Evolutionary conservation across 2,329 filamentous ascomycete species (phyloP), one percentile per base, ranked within the genome.

Genomic region (Cercospora sp.): DNA sequence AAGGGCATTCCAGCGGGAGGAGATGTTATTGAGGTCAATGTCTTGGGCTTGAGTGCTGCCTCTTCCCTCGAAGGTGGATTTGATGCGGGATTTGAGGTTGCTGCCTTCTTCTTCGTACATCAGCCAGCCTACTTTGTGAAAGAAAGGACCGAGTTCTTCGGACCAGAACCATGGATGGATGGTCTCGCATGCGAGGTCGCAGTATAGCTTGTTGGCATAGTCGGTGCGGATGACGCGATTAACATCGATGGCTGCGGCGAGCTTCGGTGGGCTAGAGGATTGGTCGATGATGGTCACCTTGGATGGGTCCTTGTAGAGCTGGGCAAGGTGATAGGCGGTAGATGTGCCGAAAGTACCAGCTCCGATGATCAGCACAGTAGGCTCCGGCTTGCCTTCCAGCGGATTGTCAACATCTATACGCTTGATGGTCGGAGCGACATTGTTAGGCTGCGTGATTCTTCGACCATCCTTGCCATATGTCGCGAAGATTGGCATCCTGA

Each of bases 61-160:
- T 28, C 85, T 79, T 37, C 79, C 76, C 67, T 80, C 79, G 74
- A 88, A 87, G 66, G 88, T 87, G 66, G 82, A 76, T n/a, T 85
- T 80, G 3, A 84, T 84, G 66, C 86, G 81, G 51, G 83, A 79
- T 66, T 81, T 80, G 28, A 73, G 65, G 13, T 66, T 66, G 57
- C 70, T 71, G 24, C 71, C 71, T 3, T 76, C 79, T 43, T 80
- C 82, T 60, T 85, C 81, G 70, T 83, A 85, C 75, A 87, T 84
- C 78, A 82, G 86, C 79, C 89, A 86, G 0, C 88, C 88, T 0
- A 84, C 86, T 74, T 87, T 83, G 74, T 89, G 85, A 74, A 88
- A 90, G 63, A 83, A 85, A 2, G 66, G 67, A 32, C 75, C 70
- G 0, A 79, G 70, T 58, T 77, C 72, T 12, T 73, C 65, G 61